Conservation (phyloP, 495 filamentous ascomycete genomes). For the Penicillium goetzii region DNA sequence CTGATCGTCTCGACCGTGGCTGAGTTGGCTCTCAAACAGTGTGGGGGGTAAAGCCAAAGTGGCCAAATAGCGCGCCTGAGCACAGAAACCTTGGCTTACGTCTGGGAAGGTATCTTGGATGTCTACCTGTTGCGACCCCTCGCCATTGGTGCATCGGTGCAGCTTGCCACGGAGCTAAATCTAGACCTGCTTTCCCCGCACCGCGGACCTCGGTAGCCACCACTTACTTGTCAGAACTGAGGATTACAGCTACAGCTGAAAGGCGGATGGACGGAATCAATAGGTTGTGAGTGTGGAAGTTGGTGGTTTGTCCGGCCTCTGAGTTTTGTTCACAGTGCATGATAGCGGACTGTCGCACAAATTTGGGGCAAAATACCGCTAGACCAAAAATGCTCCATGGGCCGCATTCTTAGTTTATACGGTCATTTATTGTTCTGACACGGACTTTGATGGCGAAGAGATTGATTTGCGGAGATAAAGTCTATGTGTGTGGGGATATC, state of each 20-base stretch:
- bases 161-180: neutral
- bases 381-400: no score
- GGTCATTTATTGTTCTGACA: no score
- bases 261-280: neutral
- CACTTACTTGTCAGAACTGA: no score
- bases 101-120: neutral
- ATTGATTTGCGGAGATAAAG: no score
- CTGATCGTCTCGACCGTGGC: neutral
- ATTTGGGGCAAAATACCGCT: no score
- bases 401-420: no score
- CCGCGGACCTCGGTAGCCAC: neutral
- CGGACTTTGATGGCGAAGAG: no score
- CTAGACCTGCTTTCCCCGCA: conserved; percentile 4
- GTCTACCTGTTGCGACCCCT: neutral
- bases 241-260: neutral
- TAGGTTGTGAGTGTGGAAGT: neutral
- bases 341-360: no score
- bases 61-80: neutral
- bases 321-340: no score
- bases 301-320: neutral
- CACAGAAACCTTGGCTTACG: neutral
- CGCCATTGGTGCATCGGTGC: neutral
- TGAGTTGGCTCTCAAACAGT: neutral
- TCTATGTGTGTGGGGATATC: no score
- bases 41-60: neutral